These are phyloP conservation scores for Chlamydomonas incerta DNA, from an alignment of 139 green algal species.

Conservation along the genomic window DNA sequence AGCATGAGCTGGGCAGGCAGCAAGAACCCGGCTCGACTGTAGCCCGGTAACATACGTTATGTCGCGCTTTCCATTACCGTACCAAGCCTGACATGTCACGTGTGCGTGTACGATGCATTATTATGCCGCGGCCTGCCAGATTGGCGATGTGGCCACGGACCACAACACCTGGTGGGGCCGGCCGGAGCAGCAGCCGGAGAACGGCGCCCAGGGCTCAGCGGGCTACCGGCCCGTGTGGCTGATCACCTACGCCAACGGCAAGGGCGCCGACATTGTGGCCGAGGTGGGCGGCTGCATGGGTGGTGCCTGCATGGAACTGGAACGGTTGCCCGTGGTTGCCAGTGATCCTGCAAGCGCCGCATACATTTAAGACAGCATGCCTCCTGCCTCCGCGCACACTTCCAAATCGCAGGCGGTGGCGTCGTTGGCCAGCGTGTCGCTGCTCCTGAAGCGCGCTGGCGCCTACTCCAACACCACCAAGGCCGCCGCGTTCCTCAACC, in stretches of 20 bases:
- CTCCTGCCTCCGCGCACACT: too few relatives aligned
- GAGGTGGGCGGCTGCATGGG: neutral
- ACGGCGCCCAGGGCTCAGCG: neutral
- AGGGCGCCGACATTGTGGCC: constrained; percentile 23
- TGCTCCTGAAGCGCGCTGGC: constrained; percentile 18
- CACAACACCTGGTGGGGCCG: constrained; percentile 23
- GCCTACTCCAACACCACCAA: neutral
- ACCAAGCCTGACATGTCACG: too few relatives aligned
- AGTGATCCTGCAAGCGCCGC: too few relatives aligned
- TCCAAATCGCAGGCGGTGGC: neutral
- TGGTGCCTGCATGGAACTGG: too few relatives aligned
- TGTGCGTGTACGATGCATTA: too few relatives aligned
- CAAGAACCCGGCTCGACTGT: too few relatives aligned
- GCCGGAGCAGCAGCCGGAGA: constrained; percentile 32
- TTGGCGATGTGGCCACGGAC: constrained; percentile 27
- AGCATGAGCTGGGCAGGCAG: too few relatives aligned
- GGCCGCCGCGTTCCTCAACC: neutral
- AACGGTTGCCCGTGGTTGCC: too few relatives aligned
- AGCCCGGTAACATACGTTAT: too few relatives aligned
- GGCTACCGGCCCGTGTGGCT: constrained; percentile 21
- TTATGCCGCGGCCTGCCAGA: too few relatives aligned
- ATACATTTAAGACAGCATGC: too few relatives aligned
- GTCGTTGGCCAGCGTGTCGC: neutral
- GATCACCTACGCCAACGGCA: constrained; percentile 5
- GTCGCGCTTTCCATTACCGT: too few relatives aligned